phyloP scores from a whole-genome alignment of 192 early-diverging fungal species.

The Pilobolus umbonatus region DNA sequence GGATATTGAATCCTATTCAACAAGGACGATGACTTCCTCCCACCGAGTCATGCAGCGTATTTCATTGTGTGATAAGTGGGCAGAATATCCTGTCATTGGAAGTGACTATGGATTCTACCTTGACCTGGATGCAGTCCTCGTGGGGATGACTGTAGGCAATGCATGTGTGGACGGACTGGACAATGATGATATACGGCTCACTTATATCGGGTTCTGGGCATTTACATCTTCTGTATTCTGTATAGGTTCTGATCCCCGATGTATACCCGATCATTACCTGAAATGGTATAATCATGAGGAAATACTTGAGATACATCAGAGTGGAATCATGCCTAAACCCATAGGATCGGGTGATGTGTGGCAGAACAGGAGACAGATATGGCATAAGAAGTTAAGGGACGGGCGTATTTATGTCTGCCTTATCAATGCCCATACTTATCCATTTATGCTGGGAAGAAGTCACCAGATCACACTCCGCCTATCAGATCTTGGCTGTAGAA shows the following conservation, averaged over 20 bases:
- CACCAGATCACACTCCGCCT: constrained; percentile 14
- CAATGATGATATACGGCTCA: constrained; percentile 25
- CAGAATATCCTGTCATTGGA: constrained; percentile 15
- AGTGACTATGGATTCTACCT: constrained; percentile 21
- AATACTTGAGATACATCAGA: constrained; percentile 28
- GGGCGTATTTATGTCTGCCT: constrained; percentile 24
- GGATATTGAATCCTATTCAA: constrained; percentile 35
- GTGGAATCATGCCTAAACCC: constrained; percentile 26
- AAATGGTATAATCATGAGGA: constrained; percentile 22
- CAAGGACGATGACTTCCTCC: constrained; percentile 24
- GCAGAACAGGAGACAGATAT: constrained; percentile 29
- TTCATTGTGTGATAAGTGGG: constrained; percentile 18
- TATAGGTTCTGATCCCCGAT: constrained; percentile 28
- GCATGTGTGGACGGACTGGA: constrained; percentile 29
- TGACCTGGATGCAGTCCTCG: constrained; percentile 27
- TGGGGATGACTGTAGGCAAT: constrained; percentile 26
- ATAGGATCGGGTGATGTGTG: constrained; percentile 22
- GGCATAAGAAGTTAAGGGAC: constrained; percentile 27
- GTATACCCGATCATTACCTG: constrained; percentile 25
- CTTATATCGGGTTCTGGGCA: constrained; percentile 33
- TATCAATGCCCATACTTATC: constrained; percentile 24
- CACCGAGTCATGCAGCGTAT: constrained; percentile 28
- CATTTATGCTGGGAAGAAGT: constrained; percentile 13
- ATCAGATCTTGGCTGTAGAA: constrained; percentile 10
- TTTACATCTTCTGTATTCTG: constrained; percentile 31